Base-by-base conservation (phyloP, 257 asterid species). In the Plectranthus barbatus region DNA sequence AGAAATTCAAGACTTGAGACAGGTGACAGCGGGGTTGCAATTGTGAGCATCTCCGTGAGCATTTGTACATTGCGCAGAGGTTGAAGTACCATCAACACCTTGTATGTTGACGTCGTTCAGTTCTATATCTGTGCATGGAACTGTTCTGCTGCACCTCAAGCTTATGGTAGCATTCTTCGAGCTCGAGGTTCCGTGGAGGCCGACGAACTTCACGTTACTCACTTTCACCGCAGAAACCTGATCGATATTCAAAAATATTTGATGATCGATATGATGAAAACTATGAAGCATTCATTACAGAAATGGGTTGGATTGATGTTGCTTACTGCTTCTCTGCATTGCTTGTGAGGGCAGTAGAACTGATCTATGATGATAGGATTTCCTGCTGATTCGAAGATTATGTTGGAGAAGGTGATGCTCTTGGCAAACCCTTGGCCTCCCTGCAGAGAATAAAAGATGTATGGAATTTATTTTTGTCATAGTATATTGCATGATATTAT, bases 391-490 rank as follows among this genome's bases (percentile, higher is more conserved):
- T 14, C 21, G 42, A 81, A 64, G 17, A 8, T 58, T 45, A 77
- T 74, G 10, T 67, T 17, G 23, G 69, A 52, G 69, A 80, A 81
- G 39, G 21, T 23, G 12, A 75, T 81, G 7, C 50, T 66, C 59
- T 55, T 81, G 13, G 82, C 80, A 47, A 58, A 67, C 33, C 85
- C 82, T 2, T 69, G 48, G 0, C 85, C 82, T 34, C 78, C 82
- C 76, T 80, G 26, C 40, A 44, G 4, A n/a, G 44, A 31, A 9
- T n/a, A 10, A n/a, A 10, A 17, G 13, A 4, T 11, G n/a, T n/a
- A n/a, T n/a, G 1, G 26, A 14, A 45, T 20, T 13, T 4, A 13
- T 14, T 54, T 5, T 5, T 23, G 13, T 42, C 39, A 39, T n/a
- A 37, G 15, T 7, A 15, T 20, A 17, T 37, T n/a, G 4, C 21